Evolutionary conservation across 306 rosid species (phyloP).

Genomic region (Parietaria judaica): DNA sequence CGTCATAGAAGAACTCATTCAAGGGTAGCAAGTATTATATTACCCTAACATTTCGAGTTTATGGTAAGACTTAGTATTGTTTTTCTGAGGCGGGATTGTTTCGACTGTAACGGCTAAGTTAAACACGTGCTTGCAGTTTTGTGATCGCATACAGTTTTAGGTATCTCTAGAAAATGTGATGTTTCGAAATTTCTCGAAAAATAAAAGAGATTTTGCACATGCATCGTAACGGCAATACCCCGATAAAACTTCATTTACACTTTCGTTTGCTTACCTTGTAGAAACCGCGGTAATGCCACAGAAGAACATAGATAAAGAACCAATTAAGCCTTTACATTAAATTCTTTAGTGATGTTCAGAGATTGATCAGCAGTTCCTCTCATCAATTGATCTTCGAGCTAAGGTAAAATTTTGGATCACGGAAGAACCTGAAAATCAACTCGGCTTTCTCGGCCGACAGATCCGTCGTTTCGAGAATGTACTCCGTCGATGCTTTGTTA

Average conservation of each 20-base stretch:
- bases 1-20: constrained; percentile 43
- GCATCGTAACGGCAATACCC: too few relatives aligned
- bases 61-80: neutral
- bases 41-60: neutral
- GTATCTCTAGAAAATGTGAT: neutral
- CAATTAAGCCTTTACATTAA: too few relatives aligned
- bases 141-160: neutral
- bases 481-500: constrained; percentile 66
- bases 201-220: too few relatives aligned
- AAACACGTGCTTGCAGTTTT: neutral
- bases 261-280: too few relatives aligned
- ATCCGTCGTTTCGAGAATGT: constrained; percentile 73
- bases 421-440: constrained; percentile 53
- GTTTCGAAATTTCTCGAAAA: neutral
- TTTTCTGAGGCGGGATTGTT: neutral
- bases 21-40: neutral
- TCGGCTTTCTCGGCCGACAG: constrained; percentile 81
- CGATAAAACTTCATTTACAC: too few relatives aligned
- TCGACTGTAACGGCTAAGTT: neutral
- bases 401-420: constrained; percentile 62
- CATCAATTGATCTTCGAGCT: constrained; percentile 58
- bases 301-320: too few relatives aligned
- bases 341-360: too few relatives aligned
- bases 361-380: constrained; percentile 13
- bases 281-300: too few relatives aligned